A percentile compares a stretch with the other conserved stretches of the same genome.
Conservation (phyloP, 257 asterid genomes). For the Echites panduratus region DNA sequence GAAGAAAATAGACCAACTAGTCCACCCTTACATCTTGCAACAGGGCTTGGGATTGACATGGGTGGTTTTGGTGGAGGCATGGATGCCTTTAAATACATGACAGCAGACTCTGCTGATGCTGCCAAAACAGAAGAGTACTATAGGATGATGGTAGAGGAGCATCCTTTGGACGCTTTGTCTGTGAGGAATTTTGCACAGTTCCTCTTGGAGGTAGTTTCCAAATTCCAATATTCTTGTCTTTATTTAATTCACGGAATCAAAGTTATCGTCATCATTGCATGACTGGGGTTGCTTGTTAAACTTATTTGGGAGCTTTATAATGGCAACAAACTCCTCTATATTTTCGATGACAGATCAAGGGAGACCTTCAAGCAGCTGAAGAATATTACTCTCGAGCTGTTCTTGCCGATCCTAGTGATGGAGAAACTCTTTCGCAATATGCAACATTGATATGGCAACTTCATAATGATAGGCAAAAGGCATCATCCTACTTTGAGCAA, state of each 20-base stretch:
- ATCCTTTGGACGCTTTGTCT: slow-evolving; percentile 50
- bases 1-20: slow-evolving; percentile 52
- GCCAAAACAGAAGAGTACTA: slow-evolving; percentile 38
- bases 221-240: not conserved
- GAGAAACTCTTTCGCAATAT: slow-evolving; percentile 45
- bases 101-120: slow-evolving; percentile 20
- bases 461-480: slow-evolving; percentile 48
- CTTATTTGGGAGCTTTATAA: not conserved
- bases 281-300: slow-evolving; percentile 10
- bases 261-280: not conserved
- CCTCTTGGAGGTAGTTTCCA: slow-evolving; percentile 49
- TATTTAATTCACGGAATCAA: not conserved
- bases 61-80: slow-evolving; percentile 22
- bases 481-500: slow-evolving; percentile 49
- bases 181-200: slow-evolving; percentile 52
- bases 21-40: slow-evolving; percentile 68
- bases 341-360: slow-evolving; percentile 42
- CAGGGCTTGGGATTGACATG: slow-evolving; percentile 54
- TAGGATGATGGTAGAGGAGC: slow-evolving; percentile 55
- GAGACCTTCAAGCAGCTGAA: slow-evolving; percentile 69
- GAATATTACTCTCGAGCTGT: slow-evolving; percentile 59
- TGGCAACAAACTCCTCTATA: not conserved
- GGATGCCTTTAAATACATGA: slow-evolving; percentile 9
- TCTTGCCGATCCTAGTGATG: slow-evolving; percentile 57
- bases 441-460: slow-evolving; percentile 73